A percentile compares a stretch with the other conserved stretches of the same genome.
Conservation (phyloP, 164 flowering plant genomes). For the Amborella trichopoda region DNA sequence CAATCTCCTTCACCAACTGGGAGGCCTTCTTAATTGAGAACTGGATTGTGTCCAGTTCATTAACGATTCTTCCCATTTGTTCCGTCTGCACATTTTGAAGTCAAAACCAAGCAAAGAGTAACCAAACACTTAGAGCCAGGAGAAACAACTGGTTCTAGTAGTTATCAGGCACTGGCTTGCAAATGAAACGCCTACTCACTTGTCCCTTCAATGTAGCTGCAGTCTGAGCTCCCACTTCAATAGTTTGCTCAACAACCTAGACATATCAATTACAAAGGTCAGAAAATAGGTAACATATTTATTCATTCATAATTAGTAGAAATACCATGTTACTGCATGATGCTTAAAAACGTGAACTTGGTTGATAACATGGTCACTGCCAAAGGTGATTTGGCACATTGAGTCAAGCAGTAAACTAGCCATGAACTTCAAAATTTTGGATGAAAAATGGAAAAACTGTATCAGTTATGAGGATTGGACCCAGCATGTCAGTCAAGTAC, state of each 20-base stretch:
- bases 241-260: conserved; percentile 73
- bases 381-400: too few relatives aligned
- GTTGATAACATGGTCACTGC: too few relatives aligned
- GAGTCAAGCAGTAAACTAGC: too few relatives aligned
- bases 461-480: too few relatives aligned
- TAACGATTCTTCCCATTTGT: conserved; percentile 94
- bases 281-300: conserved; percentile 2
- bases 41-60: conserved; percentile 89
- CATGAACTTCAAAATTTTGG: neutral
- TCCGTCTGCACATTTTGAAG: conserved; percentile 81
- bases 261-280: conserved; percentile 6
- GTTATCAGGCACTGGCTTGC: too few relatives aligned
- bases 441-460: too few relatives aligned
- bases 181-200: conserved; percentile 24
- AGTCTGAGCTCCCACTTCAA: conserved; percentile 84
- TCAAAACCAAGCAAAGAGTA: too few relatives aligned
- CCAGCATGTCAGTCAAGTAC: too few relatives aligned
- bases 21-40: conserved; percentile 96
- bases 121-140: conserved; percentile 5
- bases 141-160: too few relatives aligned
- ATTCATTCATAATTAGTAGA: too few relatives aligned
- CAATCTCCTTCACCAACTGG: conserved; percentile 94
- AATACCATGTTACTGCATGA: too few relatives aligned
- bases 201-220: conserved; percentile 73
- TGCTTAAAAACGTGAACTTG: too few relatives aligned